Base-by-base conservation (phyloP, 768 basidiomycete genomes). In the Coprinopsis marcescibilis region DNA sequence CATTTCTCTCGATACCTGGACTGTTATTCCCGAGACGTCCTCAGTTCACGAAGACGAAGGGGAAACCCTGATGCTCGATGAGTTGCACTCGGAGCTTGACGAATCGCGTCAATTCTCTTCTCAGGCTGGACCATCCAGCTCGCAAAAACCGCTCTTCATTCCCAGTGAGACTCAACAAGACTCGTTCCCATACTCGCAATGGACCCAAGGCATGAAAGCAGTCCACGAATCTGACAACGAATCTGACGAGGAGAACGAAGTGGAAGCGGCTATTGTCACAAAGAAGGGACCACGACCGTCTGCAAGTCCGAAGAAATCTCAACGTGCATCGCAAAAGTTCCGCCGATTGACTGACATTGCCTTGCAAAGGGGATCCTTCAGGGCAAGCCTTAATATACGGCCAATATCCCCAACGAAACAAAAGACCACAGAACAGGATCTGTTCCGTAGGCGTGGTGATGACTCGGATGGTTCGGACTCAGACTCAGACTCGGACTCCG, bases 331-430 rank as follows among this genome's bases (percentile, higher is more conserved):
- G 24, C 56, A 40, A 44, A 33, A 32, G 27, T 60, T 34, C 53
- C 77, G 75, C 12, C 56, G 69, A 17, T 61, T 86, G 45, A 77
- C 78, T 7, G 76, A 81, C 48, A 70, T 85, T 46, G 71, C 78
- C 21, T 64, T 69, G 55, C 65, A 74, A 39, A 57, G 58, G 38
- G 36, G 51, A 51, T 15, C 55, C 69, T 32, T 65, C 67, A 40
- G 59, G 63, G 44, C 59, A 8, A 37, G 36, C 23, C 20, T 32
- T 14, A 13, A 60, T 29, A 60, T 59, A 30, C 62, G 60, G 20
- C 66, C 71, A 25, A 55, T 60, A 57, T 56, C 37, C 53, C 60
- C 15, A 47, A 47, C 8, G 32, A 51, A 34, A 48, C n/a, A 46
- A 2, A 62, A 57, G 19, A 56, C 63, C 33, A 64, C 63, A 40